Evolutionary conservation across 1,139 yeast genomes (phyloP), one percentile per base, ranked within the genome.

Genomic region (Kodamaea alishanica): DNA sequence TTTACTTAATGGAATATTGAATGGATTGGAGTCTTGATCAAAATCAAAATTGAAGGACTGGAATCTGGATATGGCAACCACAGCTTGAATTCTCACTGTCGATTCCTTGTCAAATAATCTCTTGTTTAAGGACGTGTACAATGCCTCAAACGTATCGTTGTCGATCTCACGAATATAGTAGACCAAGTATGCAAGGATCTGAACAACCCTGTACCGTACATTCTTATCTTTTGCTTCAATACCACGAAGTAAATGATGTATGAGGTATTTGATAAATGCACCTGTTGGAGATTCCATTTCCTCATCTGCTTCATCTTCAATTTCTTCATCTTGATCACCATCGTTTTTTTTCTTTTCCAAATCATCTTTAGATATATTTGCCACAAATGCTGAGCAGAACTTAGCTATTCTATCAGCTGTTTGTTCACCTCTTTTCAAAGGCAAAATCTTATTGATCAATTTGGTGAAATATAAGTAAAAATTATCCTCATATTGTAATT

Each of bases 171-270:
- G 84, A 37, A 88, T 72, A 40, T 80, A 79, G 47, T 81, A 80
- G 58, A 90, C 81, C 30, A 86, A 65, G 34, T 79, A 78, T 1
- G 94, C 89, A 37, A 92, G 64, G 26, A 90, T 61, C 56, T 89
- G 96, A 28, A 87, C 81, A 6, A 83, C 84, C 40, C 97, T 70
- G 55, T 77, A 89, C 34, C 98, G 69, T 1, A 92, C 97, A 45
- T 75, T 77, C 54, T 75, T 80, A 55, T 85, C 86, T 49, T 77
- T 79, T 8, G 96, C 84, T 42, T 81, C 89, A 1, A 84, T 70
- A 1, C 97, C 97, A 42, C 82, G 71, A 23, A 85, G 60, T 30
- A 88, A 63, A 58, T 84, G 90, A 31, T 77, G 72, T 4, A 88
- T 73, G 30, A 88, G 60, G 46, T 69, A 70, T 41, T 81, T 81